Conservation (phyloP, 2,329 filamentous ascomycete genomes). For the Exophiala bonariae region DNA sequence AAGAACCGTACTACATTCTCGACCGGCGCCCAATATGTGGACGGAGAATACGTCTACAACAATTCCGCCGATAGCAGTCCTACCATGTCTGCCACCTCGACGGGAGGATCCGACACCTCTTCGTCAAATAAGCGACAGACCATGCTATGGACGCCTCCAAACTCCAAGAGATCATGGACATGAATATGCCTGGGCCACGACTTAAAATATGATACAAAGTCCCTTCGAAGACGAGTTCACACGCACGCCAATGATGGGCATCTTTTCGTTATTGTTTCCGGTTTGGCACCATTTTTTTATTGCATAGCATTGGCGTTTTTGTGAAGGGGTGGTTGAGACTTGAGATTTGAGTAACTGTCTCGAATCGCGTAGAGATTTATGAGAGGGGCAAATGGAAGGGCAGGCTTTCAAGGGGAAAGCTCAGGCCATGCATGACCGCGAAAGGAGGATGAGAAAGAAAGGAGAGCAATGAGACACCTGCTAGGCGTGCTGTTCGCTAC, state of each 20-base stretch:
- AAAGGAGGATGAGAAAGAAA: too few relatives aligned
- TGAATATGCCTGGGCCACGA: background rate
- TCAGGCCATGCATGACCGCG: too few relatives aligned
- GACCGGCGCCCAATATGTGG: constrained; percentile 86
- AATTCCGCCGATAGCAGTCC: constrained; percentile 26
- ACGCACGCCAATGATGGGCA: too few relatives aligned
- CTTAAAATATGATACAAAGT: background rate
- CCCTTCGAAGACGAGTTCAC: background rate
- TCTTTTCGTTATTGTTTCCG: background rate
- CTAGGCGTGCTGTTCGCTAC: too few relatives aligned
- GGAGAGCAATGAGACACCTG: too few relatives aligned
- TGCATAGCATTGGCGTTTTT: constrained; percentile 6
- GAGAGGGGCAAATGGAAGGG: too few relatives aligned
- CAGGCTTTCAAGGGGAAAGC: too few relatives aligned
- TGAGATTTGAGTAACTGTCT: too few relatives aligned
- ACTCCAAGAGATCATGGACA: constrained; percentile 11
- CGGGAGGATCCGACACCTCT: constrained; percentile 11
- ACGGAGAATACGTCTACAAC: constrained; percentile 89
- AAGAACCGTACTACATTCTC: constrained; percentile 88
- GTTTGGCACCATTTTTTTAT: background rate
- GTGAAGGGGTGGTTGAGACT: too few relatives aligned
- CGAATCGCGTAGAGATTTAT: too few relatives aligned
- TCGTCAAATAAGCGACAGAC: constrained; percentile 18
- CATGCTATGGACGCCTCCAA: constrained; percentile 16
- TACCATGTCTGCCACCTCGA: constrained; percentile 20